Conservation (phyloP, 2,329 filamentous ascomycete genomes). For the Botrytis squamosa region DNA sequence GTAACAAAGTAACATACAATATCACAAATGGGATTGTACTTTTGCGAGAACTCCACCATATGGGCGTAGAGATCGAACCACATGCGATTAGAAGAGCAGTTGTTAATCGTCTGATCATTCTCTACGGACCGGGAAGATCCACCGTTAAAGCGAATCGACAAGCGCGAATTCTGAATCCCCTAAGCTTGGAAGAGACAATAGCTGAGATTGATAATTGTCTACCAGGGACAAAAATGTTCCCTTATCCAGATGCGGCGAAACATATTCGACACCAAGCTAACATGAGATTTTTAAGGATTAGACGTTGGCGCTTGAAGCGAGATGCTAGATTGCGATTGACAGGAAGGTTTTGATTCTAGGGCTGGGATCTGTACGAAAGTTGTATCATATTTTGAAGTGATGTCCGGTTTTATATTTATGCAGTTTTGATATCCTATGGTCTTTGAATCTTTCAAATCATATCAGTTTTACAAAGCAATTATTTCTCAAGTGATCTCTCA, state of each 20-base stretch:
- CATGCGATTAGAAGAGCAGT: conserved; percentile 27
- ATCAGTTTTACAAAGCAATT: not conserved
- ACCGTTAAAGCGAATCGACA: conserved; percentile 27
- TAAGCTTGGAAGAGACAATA: conserved; percentile 26
- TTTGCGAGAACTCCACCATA: conserved; percentile 31
- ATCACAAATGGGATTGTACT: conserved; percentile 34
- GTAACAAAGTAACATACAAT: not conserved
- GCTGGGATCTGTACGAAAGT: not conserved
- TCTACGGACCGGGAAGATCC: conserved; percentile 34
- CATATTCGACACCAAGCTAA: conserved; percentile 6
- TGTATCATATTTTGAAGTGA: not conserved
- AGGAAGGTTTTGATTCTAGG: not conserved
- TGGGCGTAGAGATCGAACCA: conserved; percentile 28
- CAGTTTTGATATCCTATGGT: not conserved
- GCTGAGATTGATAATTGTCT: conserved; percentile 30
- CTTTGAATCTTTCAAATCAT: not conserved
- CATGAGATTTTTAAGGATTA: conserved; percentile 2
- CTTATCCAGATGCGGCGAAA: conserved; percentile 3
- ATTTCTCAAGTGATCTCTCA: not conserved
- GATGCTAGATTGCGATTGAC: conserved; percentile 4
- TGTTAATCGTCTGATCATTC: conserved; percentile 32
- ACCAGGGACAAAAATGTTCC: conserved; percentile 22
- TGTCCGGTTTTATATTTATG: not conserved
- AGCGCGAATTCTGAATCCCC: conserved; percentile 19
- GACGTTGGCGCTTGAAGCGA: conserved; percentile 4